Conservation (phyloP, 23 red algal species). For the Gracilaria domingensis region DNA sequence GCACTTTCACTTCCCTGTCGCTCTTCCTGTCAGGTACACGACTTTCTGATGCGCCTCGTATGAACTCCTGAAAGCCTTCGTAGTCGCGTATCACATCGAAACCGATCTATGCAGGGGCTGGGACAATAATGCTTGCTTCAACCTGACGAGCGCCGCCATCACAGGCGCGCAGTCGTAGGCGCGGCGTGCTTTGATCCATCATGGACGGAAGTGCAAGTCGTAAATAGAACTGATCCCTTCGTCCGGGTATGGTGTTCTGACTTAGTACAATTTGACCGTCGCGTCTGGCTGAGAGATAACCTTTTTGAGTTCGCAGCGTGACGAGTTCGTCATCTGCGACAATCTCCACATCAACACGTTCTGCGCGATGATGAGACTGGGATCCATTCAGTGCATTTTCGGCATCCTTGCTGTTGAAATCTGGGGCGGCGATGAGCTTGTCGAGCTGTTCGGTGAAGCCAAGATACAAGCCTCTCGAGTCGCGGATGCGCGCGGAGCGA, state of each 20-base stretch:
- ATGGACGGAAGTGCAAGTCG: constrained; percentile 62
- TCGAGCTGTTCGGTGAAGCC: constrained; percentile 42
- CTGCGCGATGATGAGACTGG: background rate
- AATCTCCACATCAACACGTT: constrained; percentile 38
- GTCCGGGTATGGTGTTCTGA: constrained; percentile 37
- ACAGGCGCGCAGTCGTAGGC: constrained; percentile 31
- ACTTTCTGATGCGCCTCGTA: constrained; percentile 55
- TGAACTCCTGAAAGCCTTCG: constrained; percentile 60
- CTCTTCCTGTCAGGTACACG: constrained; percentile 35
- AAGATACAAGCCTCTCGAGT: constrained; percentile 48
- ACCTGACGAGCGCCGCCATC: constrained; percentile 55
- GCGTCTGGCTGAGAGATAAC: constrained; percentile 46
- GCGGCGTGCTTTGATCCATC: constrained; percentile 59
- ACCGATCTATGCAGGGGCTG: constrained; percentile 20
- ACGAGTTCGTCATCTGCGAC: constrained; percentile 48
- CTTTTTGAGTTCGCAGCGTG: constrained; percentile 41
- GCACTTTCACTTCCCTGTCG: constrained; percentile 43
- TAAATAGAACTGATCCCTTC: constrained; percentile 52
- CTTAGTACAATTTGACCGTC: constrained; percentile 39
- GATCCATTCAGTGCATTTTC: background rate
- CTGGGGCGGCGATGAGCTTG: constrained; percentile 24
- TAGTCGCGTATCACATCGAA: constrained; percentile 66
- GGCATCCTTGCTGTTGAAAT: background rate
- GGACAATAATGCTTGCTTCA: constrained; percentile 45
- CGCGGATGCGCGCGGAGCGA: constrained; percentile 16